Percentiles rank a stretch among this genome's conserved stretches.
Evolutionary conservation across 2,329 filamentous ascomycete genomes (phyloP).

Genomic region (Penicillium sp.): DNA sequence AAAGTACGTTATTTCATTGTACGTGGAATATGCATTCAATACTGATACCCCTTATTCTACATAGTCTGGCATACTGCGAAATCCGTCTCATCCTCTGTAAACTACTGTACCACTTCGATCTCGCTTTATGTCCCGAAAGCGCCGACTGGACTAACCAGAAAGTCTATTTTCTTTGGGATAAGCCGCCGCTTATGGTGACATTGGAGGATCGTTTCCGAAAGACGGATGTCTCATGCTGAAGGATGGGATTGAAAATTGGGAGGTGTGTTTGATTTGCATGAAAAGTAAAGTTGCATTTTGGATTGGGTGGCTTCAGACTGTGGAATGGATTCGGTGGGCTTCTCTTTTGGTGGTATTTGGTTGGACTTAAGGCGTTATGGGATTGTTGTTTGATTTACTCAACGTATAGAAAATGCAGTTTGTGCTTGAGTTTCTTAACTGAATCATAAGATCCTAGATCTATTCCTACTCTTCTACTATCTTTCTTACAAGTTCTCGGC

Average conservation of each 20-base stretch:
- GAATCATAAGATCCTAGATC: too few species aligned
- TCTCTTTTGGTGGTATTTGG: too few species aligned
- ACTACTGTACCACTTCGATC: conserved; percentile 25
- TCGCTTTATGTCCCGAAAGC: conserved; percentile 13
- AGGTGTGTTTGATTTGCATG: background rate
- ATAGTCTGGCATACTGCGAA: conserved; percentile 24
- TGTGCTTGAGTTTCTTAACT: too few species aligned
- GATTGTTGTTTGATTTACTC: too few species aligned
- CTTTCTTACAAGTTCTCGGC: too few species aligned
- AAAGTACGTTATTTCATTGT: conserved; percentile 12
- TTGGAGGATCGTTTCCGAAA: conserved; percentile 9
- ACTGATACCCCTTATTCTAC: background rate
- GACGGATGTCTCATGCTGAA: background rate
- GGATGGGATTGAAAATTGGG: background rate
- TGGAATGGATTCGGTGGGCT: too few species aligned
- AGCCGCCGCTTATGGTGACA: conserved; percentile 20
- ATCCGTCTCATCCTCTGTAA: conserved; percentile 26
- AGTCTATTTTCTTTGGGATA: conserved; percentile 26
- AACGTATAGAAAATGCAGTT: too few species aligned
- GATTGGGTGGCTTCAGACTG: too few species aligned
- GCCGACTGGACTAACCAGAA: conserved; percentile 21
- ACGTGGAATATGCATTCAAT: too few species aligned
- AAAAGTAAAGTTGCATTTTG: background rate
- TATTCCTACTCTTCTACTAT: too few species aligned
- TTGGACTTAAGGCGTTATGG: too few species aligned